Evolutionary conservation across 2,329 filamentous ascomycete genomes (phyloP).

Genomic region (Aspergillus sp.): DNA sequence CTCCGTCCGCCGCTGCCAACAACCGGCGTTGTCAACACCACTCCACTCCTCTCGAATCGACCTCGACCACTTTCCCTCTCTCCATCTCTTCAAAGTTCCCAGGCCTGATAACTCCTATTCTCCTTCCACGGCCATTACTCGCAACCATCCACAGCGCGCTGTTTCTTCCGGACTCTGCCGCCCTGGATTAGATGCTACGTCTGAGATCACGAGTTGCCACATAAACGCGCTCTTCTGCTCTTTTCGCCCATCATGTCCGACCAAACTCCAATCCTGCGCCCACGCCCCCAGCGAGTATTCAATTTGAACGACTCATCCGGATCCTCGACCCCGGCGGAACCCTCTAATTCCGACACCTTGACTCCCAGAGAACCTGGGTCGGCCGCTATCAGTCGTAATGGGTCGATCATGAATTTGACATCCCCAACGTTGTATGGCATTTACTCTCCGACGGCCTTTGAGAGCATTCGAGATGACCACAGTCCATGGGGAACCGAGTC

Average conservation of each 20-base stretch:
- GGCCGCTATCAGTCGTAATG: constrained; percentile 66
- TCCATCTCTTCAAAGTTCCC: background rate
- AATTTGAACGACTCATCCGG: constrained; percentile 57
- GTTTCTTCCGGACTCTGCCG: background rate
- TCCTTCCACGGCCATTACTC: background rate
- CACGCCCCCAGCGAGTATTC: constrained; percentile 74
- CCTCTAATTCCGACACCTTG: constrained; percentile 39
- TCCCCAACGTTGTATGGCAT: constrained; percentile 90
- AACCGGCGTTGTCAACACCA: background rate
- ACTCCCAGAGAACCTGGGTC: constrained; percentile 37
- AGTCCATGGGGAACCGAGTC: constrained; percentile 82
- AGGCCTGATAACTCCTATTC: no score
- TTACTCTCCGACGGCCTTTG: constrained; percentile 71
- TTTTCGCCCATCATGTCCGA: constrained; percentile 35
- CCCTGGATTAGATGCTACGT: background rate
- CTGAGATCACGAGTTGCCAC: background rate
- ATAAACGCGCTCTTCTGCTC: background rate
- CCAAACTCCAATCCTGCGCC: constrained; percentile 64
- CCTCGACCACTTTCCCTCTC: background rate
- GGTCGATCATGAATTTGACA: constrained; percentile 83
- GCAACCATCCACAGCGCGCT: background rate
- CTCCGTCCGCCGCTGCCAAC: background rate
- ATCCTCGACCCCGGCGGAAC: constrained; percentile 46
- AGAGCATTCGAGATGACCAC: constrained; percentile 60
- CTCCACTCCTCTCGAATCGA: background rate